phyloP scores from a whole-genome alignment of 352 stramenopile species.

The Peronospora belbahrii region DNA sequence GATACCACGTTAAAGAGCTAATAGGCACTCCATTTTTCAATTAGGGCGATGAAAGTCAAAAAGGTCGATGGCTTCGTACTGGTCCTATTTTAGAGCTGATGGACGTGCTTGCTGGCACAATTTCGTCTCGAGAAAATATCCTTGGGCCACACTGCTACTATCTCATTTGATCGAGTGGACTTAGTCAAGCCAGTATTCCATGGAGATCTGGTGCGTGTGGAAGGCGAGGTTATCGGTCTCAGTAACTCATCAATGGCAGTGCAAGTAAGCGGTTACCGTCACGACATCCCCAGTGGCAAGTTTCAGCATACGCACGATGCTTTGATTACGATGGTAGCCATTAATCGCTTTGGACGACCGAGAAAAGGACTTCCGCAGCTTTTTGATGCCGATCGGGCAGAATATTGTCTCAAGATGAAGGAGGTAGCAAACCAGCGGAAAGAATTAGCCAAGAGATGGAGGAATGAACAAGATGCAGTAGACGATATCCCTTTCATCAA shows the following conservation, averaged over 20 bases:
- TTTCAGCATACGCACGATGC: constrained; percentile 53
- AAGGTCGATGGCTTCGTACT: constrained; percentile 35
- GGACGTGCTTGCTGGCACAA: constrained; percentile 40
- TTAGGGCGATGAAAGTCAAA: constrained; percentile 44
- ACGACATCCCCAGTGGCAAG: constrained; percentile 28
- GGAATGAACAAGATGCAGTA: constrained; percentile 36
- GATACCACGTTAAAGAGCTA: neutral
- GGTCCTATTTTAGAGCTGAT: constrained; percentile 50
- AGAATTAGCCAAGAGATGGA: constrained; percentile 34
- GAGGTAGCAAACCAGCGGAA: constrained; percentile 31
- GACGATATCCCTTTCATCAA: constrained; percentile 34
- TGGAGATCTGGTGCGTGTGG: constrained; percentile 43
- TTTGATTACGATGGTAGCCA: constrained; percentile 58
- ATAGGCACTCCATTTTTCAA: neutral
- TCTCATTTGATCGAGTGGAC: constrained; percentile 54
- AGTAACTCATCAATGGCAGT: constrained; percentile 48
- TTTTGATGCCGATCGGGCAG: constrained; percentile 29
- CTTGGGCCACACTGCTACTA: constrained; percentile 32
- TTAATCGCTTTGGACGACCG: constrained; percentile 40
- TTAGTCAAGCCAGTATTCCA: constrained; percentile 48
- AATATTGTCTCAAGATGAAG: constrained; percentile 41
- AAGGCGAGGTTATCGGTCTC: constrained; percentile 42
- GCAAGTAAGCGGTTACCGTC: constrained; percentile 41
- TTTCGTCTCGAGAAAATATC: constrained; percentile 34
- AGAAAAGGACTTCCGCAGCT: constrained; percentile 35